Evolutionary conservation across 2,329 filamentous ascomycete genomes (phyloP).

Genomic region (Metarhizium sp.): DNA sequence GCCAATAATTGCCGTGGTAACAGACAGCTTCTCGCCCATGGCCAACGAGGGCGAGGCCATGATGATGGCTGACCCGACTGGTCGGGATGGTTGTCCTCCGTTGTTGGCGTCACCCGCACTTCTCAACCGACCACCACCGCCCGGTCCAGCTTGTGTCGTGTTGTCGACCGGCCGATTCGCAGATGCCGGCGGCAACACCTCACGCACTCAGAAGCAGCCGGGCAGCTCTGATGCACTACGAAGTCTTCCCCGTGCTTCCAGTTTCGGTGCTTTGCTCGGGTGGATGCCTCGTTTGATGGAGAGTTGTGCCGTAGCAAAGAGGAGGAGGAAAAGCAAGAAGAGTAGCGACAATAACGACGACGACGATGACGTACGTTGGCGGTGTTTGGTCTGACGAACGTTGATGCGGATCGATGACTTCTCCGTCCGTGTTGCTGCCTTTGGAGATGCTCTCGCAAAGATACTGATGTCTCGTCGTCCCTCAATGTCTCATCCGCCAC

Average conservation of each 20-base stretch:
- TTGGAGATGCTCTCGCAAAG: not conserved
- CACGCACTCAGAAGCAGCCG: not conserved
- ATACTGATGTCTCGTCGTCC: not conserved
- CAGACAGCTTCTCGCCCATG: constrained; percentile 19
- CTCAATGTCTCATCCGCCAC: not conserved
- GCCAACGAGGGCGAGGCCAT: constrained; percentile 1
- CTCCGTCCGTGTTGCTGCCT: not conserved
- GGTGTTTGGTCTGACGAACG: not conserved
- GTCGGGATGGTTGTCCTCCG: not conserved
- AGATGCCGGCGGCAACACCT: not conserved
- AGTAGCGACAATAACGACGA: not conserved
- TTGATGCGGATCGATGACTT: not conserved
- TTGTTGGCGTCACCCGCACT: not conserved
- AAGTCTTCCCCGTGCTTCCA: not conserved
- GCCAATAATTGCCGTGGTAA: constrained; percentile 27
- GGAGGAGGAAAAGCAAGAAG: not conserved
- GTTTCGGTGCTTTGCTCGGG: not conserved
- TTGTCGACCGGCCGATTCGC: not conserved
- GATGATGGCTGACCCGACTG: not conserved
- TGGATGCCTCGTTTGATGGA: not conserved
- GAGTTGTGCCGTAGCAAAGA: not conserved
- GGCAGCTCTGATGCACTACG: not conserved
- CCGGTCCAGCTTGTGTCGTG: not conserved
- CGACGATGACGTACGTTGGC: not conserved
- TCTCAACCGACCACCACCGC: not conserved